Percentiles rank a stretch among this genome's conserved stretches.
Conservation (phyloP, 1,139 yeast genomes). For the Pichia kudriavzevii region DNA sequence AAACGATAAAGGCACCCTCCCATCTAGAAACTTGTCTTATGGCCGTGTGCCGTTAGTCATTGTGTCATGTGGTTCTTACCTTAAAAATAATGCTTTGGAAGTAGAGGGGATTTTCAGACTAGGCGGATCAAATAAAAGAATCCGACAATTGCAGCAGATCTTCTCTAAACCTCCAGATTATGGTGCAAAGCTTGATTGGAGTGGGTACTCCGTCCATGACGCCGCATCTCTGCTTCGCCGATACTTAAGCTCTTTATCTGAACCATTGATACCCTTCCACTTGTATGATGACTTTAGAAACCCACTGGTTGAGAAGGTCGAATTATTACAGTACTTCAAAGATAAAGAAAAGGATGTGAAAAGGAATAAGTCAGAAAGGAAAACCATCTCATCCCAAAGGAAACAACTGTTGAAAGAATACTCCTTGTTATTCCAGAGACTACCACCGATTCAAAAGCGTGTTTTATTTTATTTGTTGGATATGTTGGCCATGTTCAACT, state of each 20-base stretch:
- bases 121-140: conserved; percentile 85
- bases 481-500: conserved; percentile 76
- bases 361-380: conserved; percentile 15
- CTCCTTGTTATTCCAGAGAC: conserved; percentile 53
- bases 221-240: conserved; percentile 88
- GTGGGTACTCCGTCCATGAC: conserved; percentile 93
- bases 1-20: too few species aligned
- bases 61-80: conserved; percentile 85
- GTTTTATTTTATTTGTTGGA: conserved; percentile 84
- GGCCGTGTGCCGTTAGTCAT: conserved; percentile 86
- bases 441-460: conserved; percentile 71
- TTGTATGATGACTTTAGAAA: conserved; percentile 74
- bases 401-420: conserved; percentile 66
- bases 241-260: conserved; percentile 80
- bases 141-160: conserved; percentile 74
- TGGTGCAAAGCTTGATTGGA: conserved; percentile 86
- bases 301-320: conserved; percentile 57
- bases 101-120: conserved; percentile 92
- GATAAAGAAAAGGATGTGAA: conserved; percentile 27
- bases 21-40: too few species aligned
- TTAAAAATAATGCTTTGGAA: conserved; percentile 67
- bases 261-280: conserved; percentile 79
- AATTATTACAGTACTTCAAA: conserved; percentile 56
- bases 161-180: conserved; percentile 85
- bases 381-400: conserved; percentile 40